Base-by-base conservation (phyloP, 768 basidiomycete genomes). In the Suillus spraguei region DNA sequence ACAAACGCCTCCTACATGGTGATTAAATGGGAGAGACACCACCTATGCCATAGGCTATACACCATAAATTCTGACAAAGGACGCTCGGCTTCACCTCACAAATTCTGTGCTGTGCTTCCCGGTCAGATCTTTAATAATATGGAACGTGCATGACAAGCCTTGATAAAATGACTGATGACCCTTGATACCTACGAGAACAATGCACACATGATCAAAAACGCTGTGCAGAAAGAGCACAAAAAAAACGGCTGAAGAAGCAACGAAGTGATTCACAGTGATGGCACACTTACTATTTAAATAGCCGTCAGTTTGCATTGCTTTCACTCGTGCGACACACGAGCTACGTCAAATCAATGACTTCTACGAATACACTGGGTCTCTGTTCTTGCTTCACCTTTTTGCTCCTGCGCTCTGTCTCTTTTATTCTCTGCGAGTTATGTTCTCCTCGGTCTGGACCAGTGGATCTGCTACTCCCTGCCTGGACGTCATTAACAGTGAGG, bases 271-370 rank as follows among this genome's bases (percentile, higher is more conserved):
- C 17, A 41, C 11, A 39, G 17, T 6, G 11, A 28, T 58, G 38
- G 11, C 11, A 41, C 39, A 41, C 55, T 56, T 28, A 56, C 22
- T 24, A 17, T 28, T 4, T 33, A 56, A n/a, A 56, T 56, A 39
- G 24, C 38, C 24, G 17, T 28, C 36, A 56, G n/a, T 17, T 24
- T 11, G 13, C 56, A 58, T 36, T 39, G 7, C 1, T 16, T 38
- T 35, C 3, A 60, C 36, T 59, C 20, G 54, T 41, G 32, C 10
- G 9, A 62, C 10, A 35, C 33, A 55, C 38, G 49, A 47, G 47
- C n/a, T 50, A 60, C 17, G 73, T 76, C 65, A 75, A 55, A 59
- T 76, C 74, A 49, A 75, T 75, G 44, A 76, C 63, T 39, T 75
- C 75, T 22, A 67, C 65, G n/a, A 41, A 38, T 39, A 52, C 64